Evolutionary conservation across 306 rosid genomes (phyloP), one percentile per base, ranked within the genome.

Genomic region (Benincasa hispida): DNA sequence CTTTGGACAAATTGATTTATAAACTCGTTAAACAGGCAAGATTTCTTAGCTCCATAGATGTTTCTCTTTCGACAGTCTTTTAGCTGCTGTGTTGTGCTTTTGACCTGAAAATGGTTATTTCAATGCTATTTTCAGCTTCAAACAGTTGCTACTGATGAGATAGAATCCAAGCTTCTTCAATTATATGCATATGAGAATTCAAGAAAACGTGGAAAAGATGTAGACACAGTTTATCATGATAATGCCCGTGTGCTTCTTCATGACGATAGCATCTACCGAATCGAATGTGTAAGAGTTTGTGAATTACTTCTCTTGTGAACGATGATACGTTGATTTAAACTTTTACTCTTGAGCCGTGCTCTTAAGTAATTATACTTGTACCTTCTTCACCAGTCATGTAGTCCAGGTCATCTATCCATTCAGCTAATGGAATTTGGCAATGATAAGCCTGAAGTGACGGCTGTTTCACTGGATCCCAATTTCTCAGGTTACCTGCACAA

Each of bases 1-100:
- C 99, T 56, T 82, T 95, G 88, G 99, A 92, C 88, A 95, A 92
- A 83, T 78, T 95, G 81, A 90, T 95, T 51, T 95, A 87, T 88
- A 95, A 90, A 87, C 84, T 95, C 53, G 89, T 95, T 76, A 92
- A 93, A 88, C 99, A 92, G 91, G 99, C 88, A 77, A 77, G 74
- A 30, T 22, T 57, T 42, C 42, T n/a, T 59, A 59, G 39, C 18
- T 57, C 5, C 3, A 14, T 67, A 10, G 51, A 41, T 21, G 74
- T 67, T 67, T 39, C 19, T 21, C 34, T 21, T 41, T 27, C 19
- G 14, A 21, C n/a, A 39, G 53, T 67, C 25, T n/a, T 39, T 39
- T 28, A 21, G 75, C 57, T 69, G 56, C n/a, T 69, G 13, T 28
- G 30, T 67, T 42, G 75, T 69, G 75, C 24, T 39, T 13, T 76